phyloP scores from a whole-genome alignment of 108 stramenopile species.

The Pseudonitzschia multiseries region DNA sequence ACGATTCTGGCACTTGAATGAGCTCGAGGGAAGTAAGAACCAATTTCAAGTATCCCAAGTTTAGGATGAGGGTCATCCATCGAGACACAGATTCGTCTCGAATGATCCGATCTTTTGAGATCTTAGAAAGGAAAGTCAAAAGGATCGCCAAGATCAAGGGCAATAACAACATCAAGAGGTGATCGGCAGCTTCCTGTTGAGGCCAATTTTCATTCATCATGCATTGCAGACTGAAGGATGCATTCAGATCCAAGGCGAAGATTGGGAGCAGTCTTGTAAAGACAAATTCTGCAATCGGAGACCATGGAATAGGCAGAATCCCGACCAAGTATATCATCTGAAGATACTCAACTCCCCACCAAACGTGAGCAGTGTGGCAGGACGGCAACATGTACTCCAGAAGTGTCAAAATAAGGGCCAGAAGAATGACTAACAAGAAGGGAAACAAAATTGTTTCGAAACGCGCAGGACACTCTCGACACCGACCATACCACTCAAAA shows the following conservation, averaged over 20 bases:
- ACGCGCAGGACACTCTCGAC: conserved; percentile 20
- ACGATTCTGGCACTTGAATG: conserved; percentile 11
- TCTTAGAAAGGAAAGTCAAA: conserved; percentile 11
- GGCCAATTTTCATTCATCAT: conserved; percentile 5
- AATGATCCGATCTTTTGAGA: conserved; percentile 1
- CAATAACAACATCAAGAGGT: conserved; percentile 6
- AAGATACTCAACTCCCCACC: conserved; percentile 33
- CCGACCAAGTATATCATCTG: conserved; percentile 26
- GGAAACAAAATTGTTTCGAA: conserved; percentile 18
- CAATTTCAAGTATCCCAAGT: conserved; percentile 27
- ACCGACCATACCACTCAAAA: conserved; percentile 30
- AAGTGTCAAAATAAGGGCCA: conserved; percentile 1
- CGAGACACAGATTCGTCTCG: background rate
- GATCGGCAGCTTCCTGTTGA: conserved; percentile 7
- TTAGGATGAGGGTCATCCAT: conserved; percentile 16
- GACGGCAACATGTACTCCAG: background rate
- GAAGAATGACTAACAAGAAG: conserved; percentile 4
- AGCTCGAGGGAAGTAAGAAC: conserved; percentile 23
- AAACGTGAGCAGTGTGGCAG: conserved; percentile 8
- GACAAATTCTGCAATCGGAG: conserved; percentile 12
- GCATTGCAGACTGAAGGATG: conserved; percentile 28
- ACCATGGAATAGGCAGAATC: conserved; percentile 15
- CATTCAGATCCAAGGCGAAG: conserved; percentile 29
- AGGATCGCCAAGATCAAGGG: conserved; percentile 17
- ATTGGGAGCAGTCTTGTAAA: conserved; percentile 23